Evolutionary conservation across 169 alveolate genomes (phyloP).

Genomic region (Plasmodium blacklocki): DNA sequence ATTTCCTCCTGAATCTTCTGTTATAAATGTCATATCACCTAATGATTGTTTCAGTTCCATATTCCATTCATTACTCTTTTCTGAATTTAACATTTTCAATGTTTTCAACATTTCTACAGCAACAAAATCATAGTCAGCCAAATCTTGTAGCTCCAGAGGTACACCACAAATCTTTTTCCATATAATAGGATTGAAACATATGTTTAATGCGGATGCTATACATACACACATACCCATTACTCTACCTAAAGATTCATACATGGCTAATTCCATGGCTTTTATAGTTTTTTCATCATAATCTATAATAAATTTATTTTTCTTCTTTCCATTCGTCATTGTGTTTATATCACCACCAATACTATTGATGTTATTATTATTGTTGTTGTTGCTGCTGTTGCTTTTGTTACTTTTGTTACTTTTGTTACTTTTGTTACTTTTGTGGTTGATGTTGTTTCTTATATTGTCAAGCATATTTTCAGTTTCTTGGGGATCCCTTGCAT

Average conservation of each 20-base stretch:
- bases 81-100: constrained; percentile 80
- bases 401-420: background rate
- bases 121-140: constrained; percentile 87
- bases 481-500: too few relatives aligned
- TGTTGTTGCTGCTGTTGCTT: constrained; percentile 3
- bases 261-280: constrained; percentile 80
- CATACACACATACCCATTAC: constrained; percentile 92
- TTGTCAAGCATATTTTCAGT: too few relatives aligned
- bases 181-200: constrained; percentile 89
- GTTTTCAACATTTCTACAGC: constrained; percentile 89
- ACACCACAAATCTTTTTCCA: constrained; percentile 89
- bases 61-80: constrained; percentile 73
- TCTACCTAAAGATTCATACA: constrained; percentile 93
- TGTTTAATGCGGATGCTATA: constrained; percentile 89
- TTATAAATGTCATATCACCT: constrained; percentile 82
- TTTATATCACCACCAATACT: constrained; percentile 11
- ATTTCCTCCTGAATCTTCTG: constrained; percentile 83
- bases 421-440: too few relatives aligned
- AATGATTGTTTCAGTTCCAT: constrained; percentile 68
- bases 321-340: constrained; percentile 1
- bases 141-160: constrained; percentile 83
- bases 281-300: constrained; percentile 72
- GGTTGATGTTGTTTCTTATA: too few relatives aligned
- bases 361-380: background rate
- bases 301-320: constrained; percentile 8